Base-by-base conservation (phyloP, 176 grass and related monocot species). In the Carex pumila region DNA sequence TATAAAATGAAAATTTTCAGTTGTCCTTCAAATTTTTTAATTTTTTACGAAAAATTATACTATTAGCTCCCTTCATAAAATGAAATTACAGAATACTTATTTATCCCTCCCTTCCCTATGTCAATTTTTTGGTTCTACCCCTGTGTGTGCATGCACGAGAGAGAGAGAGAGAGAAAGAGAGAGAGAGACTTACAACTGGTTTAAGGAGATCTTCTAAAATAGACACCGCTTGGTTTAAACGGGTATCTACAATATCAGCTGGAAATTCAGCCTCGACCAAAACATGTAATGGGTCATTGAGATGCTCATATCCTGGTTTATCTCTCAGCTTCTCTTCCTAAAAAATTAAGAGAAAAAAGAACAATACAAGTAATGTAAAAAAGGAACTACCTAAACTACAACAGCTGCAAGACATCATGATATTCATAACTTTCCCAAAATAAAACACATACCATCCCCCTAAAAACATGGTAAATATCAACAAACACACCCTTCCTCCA, bases 321-420 rank as follows among this genome's bases (percentile, higher is more conserved):
- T 96, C 93, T 88, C 97, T 94, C 85, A 94, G 88, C 53, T 95
- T 99, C 54, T 99, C 93, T 89, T 99, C 97, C 97, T 99, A 77
- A 15, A 77, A 45, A 92, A 63, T 66, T 57, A 18, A 78, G 50
- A 57, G 4, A 69, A 22, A 31, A 32, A 66, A 87, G 31, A 59
- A 12, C 47, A 55, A 59, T 80, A 82, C 82, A 32, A 34, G 52
- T 31, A 31, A 30, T 17, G 29, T 25, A 78, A 11, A 11, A 78
- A 78, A 74, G 71, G 12, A 78, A 78, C 2, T 57, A 57, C 32
- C 52, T 57, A 25, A 77, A 56, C 73, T 17, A 75, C 71, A 32
- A 78, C 7, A 7, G 29, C 30, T 32, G 22, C 73, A 32, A 57
- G 31, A 55, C 12, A 77, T 56, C 13, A 77, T 17, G 6, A 54